Evolutionary conservation across 495 filamentous ascomycete species (phyloP), one percentile per base, ranked within the genome.

Genomic region (Aspergillus steynii): DNA sequence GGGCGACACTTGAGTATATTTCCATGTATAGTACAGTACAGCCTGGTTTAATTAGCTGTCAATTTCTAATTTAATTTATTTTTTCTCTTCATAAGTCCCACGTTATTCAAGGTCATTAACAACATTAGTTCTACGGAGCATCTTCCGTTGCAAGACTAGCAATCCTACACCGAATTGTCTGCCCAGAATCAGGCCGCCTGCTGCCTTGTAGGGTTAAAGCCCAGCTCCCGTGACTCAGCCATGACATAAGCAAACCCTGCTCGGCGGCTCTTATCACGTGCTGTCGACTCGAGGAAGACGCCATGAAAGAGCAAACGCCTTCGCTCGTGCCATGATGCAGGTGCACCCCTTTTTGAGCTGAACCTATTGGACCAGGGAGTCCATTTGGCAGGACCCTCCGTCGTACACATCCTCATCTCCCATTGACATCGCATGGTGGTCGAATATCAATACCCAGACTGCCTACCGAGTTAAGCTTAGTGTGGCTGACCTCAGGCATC

Each of bases 401-500:
- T 14, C 37, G 1, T 42, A 1, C 1, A 8, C 37, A 42, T 14
- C 37, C 37, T 14, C 37, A 27, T 26, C 1, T 2, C 20, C 48
- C 10, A 26, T 3, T 50, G 8, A n/a, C 27, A 50, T 1, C 27
- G 27, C 5, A 50, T n/a, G 14, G 31, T 46, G 14, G 26, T 50
- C n/a, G 6, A 61, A 37, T 53, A 2, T 51, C 47, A 25, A 50
- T 29, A 8, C 26, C 27, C 5, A 9, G 26, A 8, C 25, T 10
- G 2, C 15, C 26, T 42, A 55, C 26, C n/a, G 14, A 29, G 29
- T 5, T 28, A 20, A 25, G 53, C 26, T 37, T 61, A 61, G 64
- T 45, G 56, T 58, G 27, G 29, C n/a, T 45, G 56, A 61, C 64
- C 64, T 69, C 61, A 69, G 66, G 66, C 66, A 65, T 54, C 63